Evolutionary conservation across 1,139 yeast genomes (phyloP), one percentile per base, ranked within the genome.

Genomic region (Candida pseudoviswanathii): DNA sequence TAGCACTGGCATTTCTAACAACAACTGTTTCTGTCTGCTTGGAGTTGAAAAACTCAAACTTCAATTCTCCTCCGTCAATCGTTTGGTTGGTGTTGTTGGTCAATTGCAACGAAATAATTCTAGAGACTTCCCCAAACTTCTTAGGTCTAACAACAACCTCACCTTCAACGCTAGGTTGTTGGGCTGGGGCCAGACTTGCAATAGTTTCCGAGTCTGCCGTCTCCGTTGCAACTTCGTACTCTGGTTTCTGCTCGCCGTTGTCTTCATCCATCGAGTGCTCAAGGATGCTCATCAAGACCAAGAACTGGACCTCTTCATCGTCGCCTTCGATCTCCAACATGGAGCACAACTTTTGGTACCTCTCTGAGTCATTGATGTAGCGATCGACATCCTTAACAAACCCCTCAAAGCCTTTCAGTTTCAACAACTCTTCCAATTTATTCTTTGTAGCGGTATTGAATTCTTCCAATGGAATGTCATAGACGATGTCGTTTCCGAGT

Each of bases 21-120:
- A 54, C 41, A 27, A 69, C 59, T 5, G 56, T 44, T 32, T 64
- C 65, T 11, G 51, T 50, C 21, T 52, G 45, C 7, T 48, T 47
- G 2, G 48, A 52, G 41, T 58, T 55, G 46, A 46, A 55, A 53
- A 71, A 70, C 46, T 61, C 66, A 49, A 67, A 65, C 26, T 56
- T 59, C 36, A 71, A 60, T 36, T 64, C 65, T 3, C 73, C 73
- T 9, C 74, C 73, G 6, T 58, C 54, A 45, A 72, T 68, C 5
- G 53, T 43, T 40, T 51, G 56, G 4, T 51, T 41, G 1, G 74
- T 64, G 22, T 58, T 56, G 48, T 72, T 72, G 16, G 58, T 58
- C 55, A 72, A 62, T 51, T 59, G 59, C 43, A 71, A 51, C 4
- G 69, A 64, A 44, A 70, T 60, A 21, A 67, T 58, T 45, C 58